These are phyloP conservation scores for Lathyrus sativus DNA, from an alignment of 306 rosid species.

Conservation along the genomic window DNA sequence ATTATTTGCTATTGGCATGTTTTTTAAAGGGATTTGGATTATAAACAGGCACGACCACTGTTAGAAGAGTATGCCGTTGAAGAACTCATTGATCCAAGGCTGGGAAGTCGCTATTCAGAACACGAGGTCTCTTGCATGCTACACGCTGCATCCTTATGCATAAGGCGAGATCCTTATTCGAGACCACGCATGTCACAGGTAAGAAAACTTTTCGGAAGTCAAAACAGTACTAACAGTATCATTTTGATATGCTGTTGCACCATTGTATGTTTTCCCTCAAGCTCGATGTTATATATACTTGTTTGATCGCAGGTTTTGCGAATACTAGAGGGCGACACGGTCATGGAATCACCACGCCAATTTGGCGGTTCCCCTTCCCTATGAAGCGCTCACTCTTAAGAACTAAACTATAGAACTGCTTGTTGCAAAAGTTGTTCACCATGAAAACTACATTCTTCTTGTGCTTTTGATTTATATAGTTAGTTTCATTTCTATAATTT, in stretches of 20 bases:
- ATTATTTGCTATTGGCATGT: slow-evolving; percentile 5
- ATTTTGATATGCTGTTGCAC: slow-evolving; percentile 10
- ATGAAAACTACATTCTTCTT: slow-evolving; percentile 27
- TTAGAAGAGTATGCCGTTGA: slow-evolving; percentile 74
- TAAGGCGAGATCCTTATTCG: slow-evolving; percentile 83
- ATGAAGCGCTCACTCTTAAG: slow-evolving; percentile 53
- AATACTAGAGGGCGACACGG: slow-evolving; percentile 78
- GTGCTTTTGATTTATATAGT: slow-evolving; percentile 31
- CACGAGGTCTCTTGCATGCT: slow-evolving; percentile 89
- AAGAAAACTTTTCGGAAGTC: background rate
- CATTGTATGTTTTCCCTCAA: slow-evolving; percentile 21
- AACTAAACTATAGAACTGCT: slow-evolving; percentile 36
- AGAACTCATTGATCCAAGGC: slow-evolving; percentile 85
- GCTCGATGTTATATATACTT: background rate
- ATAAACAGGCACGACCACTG: slow-evolving; percentile 81
- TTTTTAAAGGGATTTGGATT: slow-evolving; percentile 35
- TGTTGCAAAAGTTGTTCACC: slow-evolving; percentile 50
- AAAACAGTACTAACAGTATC: background rate
- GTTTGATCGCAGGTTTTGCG: slow-evolving; percentile 68
- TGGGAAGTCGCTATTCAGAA: slow-evolving; percentile 72
- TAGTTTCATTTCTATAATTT: slow-evolving; percentile 39
- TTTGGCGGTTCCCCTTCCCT: slow-evolving; percentile 42
- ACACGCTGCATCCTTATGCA: slow-evolving; percentile 90
- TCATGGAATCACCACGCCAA: slow-evolving; percentile 57
- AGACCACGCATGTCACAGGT: slow-evolving; percentile 99